phyloP scores from a whole-genome alignment of 768 basidiomycete genomes.

The Russula sp. region DNA sequence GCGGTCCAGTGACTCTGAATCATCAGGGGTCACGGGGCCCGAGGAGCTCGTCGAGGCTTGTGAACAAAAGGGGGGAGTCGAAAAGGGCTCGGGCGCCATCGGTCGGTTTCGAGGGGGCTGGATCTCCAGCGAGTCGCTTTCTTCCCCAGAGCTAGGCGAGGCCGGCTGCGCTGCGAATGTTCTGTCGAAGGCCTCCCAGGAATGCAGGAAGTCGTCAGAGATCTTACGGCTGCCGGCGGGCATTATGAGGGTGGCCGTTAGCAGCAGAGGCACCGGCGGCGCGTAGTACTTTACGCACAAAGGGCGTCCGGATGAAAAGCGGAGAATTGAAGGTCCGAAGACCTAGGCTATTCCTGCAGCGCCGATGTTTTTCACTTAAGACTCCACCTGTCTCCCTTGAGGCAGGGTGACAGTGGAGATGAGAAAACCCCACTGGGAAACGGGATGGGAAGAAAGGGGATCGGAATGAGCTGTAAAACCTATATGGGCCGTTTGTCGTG shows the following conservation, averaged over 20 bases:
- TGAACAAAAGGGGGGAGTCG: conserved; percentile 19
- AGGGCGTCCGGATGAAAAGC: conserved; percentile 23
- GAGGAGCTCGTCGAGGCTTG: conserved; percentile 24
- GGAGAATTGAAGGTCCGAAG: conserved; percentile 25
- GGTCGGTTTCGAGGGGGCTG: conserved; percentile 17
- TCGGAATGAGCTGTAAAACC: conserved; percentile 16
- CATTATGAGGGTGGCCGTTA: conserved; percentile 22
- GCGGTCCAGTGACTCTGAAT: conserved; percentile 41
- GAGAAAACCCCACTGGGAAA: conserved; percentile 9
- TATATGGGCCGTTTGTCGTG: conserved; percentile 3
- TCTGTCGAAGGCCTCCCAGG: conserved; percentile 25
- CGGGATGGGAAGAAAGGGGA: conserved; percentile 9
- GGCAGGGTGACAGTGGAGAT: conserved; percentile 18
- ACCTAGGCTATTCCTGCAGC: conserved; percentile 10
- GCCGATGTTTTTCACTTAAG: conserved; percentile 16
- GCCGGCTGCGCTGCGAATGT: conserved; percentile 23
- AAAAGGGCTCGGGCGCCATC: conserved; percentile 26
- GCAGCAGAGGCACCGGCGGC: conserved; percentile 19
- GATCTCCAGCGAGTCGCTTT: conserved; percentile 15
- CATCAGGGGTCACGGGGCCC: conserved; percentile 24
- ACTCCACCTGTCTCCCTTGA: conserved; percentile 22
- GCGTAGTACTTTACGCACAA: conserved; percentile 23
- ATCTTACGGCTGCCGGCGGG: conserved; percentile 17
- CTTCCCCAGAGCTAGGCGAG: conserved; percentile 14
- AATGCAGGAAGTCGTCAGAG: conserved; percentile 22